phyloP scores from a whole-genome alignment of 1,284 basidiomycete genomes.

The Ustilago trichophora region DNA sequence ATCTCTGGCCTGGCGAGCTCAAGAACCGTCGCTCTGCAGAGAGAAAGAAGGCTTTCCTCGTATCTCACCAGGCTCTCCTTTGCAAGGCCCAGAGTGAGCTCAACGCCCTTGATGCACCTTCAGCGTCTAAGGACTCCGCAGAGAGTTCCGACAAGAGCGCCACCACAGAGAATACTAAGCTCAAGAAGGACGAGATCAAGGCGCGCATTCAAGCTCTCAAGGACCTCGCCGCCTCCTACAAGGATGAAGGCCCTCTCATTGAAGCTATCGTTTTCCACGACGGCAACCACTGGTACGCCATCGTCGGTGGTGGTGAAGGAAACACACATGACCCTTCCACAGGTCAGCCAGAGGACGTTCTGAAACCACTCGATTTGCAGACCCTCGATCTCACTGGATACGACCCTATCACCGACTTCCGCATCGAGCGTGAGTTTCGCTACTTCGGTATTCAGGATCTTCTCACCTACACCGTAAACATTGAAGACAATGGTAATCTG shows the following conservation, averaged over 20 bases:
- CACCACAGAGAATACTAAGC: conserved; percentile 29
- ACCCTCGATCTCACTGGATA: conserved; percentile 57
- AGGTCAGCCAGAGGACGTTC: conserved; percentile 49
- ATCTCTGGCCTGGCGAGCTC: conserved; percentile 65
- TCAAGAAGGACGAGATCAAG: conserved; percentile 60
- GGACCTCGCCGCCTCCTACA: conserved; percentile 55
- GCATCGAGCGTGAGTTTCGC: conserved; percentile 61
- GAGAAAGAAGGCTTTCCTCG: conserved; percentile 61
- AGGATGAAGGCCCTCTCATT: conserved; percentile 64
- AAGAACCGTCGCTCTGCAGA: conserved; percentile 60
- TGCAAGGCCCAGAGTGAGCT: conserved; percentile 55
- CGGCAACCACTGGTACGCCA: conserved; percentile 64
- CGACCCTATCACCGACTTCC: conserved; percentile 64
- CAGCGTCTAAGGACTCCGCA: conserved; percentile 6
- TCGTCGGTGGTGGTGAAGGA: conserved; percentile 66
- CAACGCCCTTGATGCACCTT: conserved; percentile 30
- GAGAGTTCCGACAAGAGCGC: conserved; percentile 11
- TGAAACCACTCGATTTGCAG: conserved; percentile 32
- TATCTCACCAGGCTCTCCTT: conserved; percentile 60
- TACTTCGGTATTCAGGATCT: conserved; percentile 64
- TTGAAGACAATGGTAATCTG: conserved; percentile 52
- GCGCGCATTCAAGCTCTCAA: conserved; percentile 60
- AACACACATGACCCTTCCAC: conserved; percentile 51
- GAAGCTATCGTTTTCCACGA: conserved; percentile 66
- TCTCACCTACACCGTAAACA: conserved; percentile 66